Evolutionary conservation across 1,284 basidiomycete genomes (phyloP).

Genomic region (Puccinia horiana): DNA sequence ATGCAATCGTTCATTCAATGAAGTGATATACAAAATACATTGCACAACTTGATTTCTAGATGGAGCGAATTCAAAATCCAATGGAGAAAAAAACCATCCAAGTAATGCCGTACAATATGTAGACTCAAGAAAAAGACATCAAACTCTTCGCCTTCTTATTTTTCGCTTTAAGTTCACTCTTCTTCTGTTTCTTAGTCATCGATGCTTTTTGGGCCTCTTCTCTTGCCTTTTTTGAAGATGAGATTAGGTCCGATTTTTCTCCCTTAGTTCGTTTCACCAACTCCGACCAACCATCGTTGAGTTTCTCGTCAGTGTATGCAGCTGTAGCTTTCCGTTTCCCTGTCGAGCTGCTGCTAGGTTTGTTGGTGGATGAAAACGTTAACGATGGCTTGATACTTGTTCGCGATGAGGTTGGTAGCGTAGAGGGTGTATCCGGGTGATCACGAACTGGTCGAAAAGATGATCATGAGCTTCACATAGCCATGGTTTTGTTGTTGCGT

Average conservation of each 20-base stretch:
- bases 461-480: not conserved
- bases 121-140: conserved; percentile 48
- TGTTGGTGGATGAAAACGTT: conserved; percentile 24
- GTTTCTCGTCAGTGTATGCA: not conserved
- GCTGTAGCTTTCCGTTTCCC: conserved; percentile 33
- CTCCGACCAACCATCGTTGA: conserved; percentile 27
- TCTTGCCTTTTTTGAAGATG: conserved; percentile 32
- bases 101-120: not conserved
- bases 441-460: conserved; percentile 35
- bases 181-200: conserved; percentile 33
- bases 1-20: too few species aligned
- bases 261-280: conserved; percentile 45
- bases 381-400: conserved; percentile 39
- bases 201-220: conserved; percentile 14
- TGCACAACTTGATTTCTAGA: too few species aligned
- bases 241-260: conserved; percentile 9
- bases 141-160: conserved; percentile 49
- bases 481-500: not conserved
- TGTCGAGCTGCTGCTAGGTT: not conserved
- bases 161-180: conserved; percentile 39
- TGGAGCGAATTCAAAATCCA: too few species aligned
- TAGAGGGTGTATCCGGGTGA: conserved; percentile 24
- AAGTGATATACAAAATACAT: too few species aligned
- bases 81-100: not conserved
- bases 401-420: conserved; percentile 38